A percentile compares a stretch with the other conserved stretches of the same genome.
Evolutionary conservation across 192 early-diverging fungal species (phyloP).

Genomic region (Gamsiella multidivaricata): DNA sequence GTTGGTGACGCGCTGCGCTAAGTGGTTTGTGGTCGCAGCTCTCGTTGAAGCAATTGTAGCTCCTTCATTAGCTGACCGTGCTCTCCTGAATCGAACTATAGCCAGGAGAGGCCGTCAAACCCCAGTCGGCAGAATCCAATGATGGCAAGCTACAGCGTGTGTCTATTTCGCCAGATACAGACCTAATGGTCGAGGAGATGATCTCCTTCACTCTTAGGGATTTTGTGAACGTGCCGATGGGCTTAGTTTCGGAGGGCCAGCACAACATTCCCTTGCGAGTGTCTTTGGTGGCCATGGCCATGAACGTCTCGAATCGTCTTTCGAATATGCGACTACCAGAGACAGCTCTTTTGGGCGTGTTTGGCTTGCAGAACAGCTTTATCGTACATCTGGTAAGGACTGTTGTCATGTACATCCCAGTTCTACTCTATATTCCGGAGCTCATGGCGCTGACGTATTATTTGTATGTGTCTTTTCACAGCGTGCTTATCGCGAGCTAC

Average conservation of each 20-base stretch:
- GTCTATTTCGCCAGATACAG: conserved; percentile 28
- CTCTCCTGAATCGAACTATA: neutral
- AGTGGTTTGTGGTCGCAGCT: no score
- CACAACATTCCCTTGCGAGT: conserved; percentile 40
- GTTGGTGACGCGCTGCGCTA: neutral
- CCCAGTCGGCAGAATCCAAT: conserved; percentile 9
- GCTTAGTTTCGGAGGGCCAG: conserved; percentile 35
- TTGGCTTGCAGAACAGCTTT: conserved; percentile 64
- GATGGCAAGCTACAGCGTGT: conserved; percentile 15
- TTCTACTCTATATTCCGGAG: no score
- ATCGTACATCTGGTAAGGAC: conserved; percentile 67
- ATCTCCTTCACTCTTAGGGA: conserved; percentile 39
- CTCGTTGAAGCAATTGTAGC: conserved; percentile 1
- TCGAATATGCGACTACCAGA: conserved; percentile 55
- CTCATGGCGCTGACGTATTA: no score
- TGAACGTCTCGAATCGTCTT: conserved; percentile 42
- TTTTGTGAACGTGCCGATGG: conserved; percentile 47
- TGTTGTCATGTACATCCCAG: no score
- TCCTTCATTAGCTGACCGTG: neutral
- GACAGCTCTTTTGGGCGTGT: conserved; percentile 60
- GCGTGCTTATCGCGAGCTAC: conserved; percentile 55
- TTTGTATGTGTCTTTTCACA: conserved; percentile 1
- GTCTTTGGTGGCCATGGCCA: conserved; percentile 53
- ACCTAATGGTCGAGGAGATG: conserved; percentile 46
- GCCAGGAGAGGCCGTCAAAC: neutral